Evolutionary conservation across 2,329 filamentous ascomycete species (phyloP), one percentile per base, ranked within the genome.

Genomic region (Alternaria brassicae): DNA sequence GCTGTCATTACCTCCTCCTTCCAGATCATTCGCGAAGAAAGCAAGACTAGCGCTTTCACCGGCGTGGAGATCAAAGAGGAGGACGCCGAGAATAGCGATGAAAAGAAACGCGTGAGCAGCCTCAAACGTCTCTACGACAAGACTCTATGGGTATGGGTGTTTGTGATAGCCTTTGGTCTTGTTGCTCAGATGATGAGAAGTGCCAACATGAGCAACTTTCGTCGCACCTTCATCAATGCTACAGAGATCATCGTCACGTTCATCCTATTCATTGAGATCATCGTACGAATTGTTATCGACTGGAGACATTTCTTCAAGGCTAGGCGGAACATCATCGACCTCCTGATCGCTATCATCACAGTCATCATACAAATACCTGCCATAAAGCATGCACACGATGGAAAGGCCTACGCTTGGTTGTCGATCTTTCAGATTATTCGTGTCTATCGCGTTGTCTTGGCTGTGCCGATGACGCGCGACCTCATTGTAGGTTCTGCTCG

Each of bases 1-100:
- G 95, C 95, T 3, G 95, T 99, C 71, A 99, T 99, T 74, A 99
- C 95, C 0, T 97, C 95, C 5, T 97, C 94, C 1, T 99, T 99
- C 73, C 95, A 99, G 76, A 91, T 99, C 66, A 99, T 99, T 69
- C 88, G 95, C 64, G 96, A 99, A 81, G 95, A 99, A 76, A 96
- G 92, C 79, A 93, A 91, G 77, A 89, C 90, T 30, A 97, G 93
- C 80, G 95, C 96, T 3, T 99, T 99, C 77, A 93, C 93, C 4
- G 88, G 88, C 12, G 87, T 92, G 57, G 85, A 91, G 37, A 73
- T 81, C 34, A 69, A 80, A 25, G 78, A 80, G 30, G 80, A 82
- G 39, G 61, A 69, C 10, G 21, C 45, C 3, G 70, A 72, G 17
- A 63, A 71, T 62, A 74, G 40, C 68, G 36, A 73, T 60, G 59